Evolutionary conservation across 495 filamentous ascomycete species (phyloP), one percentile per base, ranked within the genome.

Genomic region (Podospora australis): DNA sequence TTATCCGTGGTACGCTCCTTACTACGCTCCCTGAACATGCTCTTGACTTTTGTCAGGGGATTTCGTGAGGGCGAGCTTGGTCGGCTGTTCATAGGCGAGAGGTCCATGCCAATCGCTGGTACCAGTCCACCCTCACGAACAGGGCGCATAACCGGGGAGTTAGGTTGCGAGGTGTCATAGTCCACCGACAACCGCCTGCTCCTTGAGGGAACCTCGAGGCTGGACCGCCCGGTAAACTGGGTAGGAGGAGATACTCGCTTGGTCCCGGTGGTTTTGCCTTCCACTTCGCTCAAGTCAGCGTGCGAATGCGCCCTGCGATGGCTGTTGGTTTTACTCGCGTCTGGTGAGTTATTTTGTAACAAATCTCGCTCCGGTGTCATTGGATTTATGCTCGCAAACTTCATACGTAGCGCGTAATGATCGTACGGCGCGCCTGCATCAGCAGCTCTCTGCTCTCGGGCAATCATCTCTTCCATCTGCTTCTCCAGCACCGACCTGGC

Each of bases 391-490:
- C 55, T 54, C 11, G 59, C 39, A 3, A 59, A 53, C 53, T 65
- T 67, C 30, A 69, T 62, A 30, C 50, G 50, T 29, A 50, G 40
- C 21, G 56, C 43, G 21, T 62, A 58, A 22, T 43, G 17, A 25
- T 67, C 70, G 22, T 62, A 66, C 3, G 56, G 44, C 20, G 51
- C 51, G 26, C 54, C 48, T 16, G 51, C 48, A 42, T 68, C 62
- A 19, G 61, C 63, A 4, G 71, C 70, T 19, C 59, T 53, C 17
- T 65, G 63, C 53, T 81, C 80, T 29, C 66, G 73, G 3, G 69
- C 76, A 10, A 84, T 66, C 69, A 84, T 74, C n/a, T 79, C 71
- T 52, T 75, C 70, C 78, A 87, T 82, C 50, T 84, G 82, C 54
- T 79, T 82, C 47, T 81, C 80, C 6, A 88, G 64, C 11, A 83